Evolutionary conservation across 225 moss, liverwort and hornwort species (phyloP), one percentile per base, ranked within the genome.

Genomic region (Bryoerythrophyllum caledonicum): DNA sequence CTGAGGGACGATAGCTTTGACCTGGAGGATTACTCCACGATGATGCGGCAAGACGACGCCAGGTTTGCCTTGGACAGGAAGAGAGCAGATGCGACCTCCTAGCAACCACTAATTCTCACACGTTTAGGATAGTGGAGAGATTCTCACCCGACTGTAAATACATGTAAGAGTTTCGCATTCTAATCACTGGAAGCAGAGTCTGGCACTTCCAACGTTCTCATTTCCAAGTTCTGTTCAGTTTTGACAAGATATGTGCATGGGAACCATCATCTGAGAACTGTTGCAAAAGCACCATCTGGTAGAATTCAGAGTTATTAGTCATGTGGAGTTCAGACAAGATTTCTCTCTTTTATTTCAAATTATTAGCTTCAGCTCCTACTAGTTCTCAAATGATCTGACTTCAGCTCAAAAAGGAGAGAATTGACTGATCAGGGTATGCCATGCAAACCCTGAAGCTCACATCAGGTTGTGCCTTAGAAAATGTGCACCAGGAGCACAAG

Each of bases 41-140:
- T 74, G 72, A 87, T 89, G 89, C 74, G 75, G 5, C 82, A 70
- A 61, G 89, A 89, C 57, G 89, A 89, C 54, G 56, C 82, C 48
- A 85, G 74, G 44, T 80, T 79, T n/a, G 60, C 73, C 8, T 57
- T 76, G 66, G 35, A 65, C 65, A 79, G 82, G 51, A 82, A 87
- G 76, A 40, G 63, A 14, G 77, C 74, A 27, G 67, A 68, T 27
- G 84, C 60, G 7, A 53, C 19, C 17, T 1, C 4, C 12, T 3
- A 46, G 48, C 15, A 10, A 38, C 38, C 38, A 66, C 48, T 32
- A n/a, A n/a, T 41, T 54, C 55, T 38, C 48, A 63, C 60, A 14
- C 26, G 44, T 65, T 65, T 44, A 65, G 74, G 43, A 34, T 28
- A 32, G 57, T 59, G 19, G 32, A 73, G 21, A 59, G 65, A 74